Conservation (phyloP, 1,139 yeast genomes). For the Yamadazyma trypodendri region DNA sequence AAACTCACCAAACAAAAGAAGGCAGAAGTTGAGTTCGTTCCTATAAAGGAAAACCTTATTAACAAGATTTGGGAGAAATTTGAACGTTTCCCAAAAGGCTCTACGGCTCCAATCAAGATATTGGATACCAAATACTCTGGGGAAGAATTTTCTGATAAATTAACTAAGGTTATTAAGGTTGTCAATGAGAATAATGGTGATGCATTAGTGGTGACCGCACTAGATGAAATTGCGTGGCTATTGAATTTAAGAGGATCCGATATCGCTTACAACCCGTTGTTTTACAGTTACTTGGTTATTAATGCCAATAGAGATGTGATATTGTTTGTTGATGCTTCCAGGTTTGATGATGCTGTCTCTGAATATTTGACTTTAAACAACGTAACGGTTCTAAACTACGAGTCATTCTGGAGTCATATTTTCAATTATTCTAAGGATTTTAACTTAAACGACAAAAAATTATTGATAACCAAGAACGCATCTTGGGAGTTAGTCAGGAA, state of each 20-base stretch:
- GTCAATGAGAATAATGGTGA: constrained; percentile 41
- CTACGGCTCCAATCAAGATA: constrained; percentile 42
- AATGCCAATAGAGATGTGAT: constrained; percentile 43
- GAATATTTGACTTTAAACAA: constrained; percentile 35
- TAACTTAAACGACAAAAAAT: constrained; percentile 36
- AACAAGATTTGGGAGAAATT: constrained; percentile 70
- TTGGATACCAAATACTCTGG: constrained; percentile 51
- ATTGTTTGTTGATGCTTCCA: constrained; percentile 46
- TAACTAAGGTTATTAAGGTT: constrained; percentile 44
- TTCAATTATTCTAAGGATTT: constrained; percentile 41
- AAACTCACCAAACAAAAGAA: constrained; percentile 22
- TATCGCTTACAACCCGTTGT: constrained; percentile 88
- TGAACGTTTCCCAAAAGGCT: constrained; percentile 48
- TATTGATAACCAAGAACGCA: constrained; percentile 63
- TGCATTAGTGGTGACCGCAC: constrained; percentile 61
- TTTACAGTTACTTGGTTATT: constrained; percentile 74
- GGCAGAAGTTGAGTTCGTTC: constrained; percentile 56
- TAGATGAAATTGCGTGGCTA: constrained; percentile 91
- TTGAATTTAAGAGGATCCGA: constrained; percentile 78
- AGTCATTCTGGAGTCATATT: constrained; percentile 54
- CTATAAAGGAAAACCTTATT: constrained; percentile 68
- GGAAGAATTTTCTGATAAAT: constrained; percentile 42
- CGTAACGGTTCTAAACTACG: constrained; percentile 52
- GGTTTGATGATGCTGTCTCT: constrained; percentile 32
- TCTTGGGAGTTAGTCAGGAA: constrained; percentile 81